Conservation (phyloP, 1,139 yeast species). For the Suhomyces coccinellae region DNA sequence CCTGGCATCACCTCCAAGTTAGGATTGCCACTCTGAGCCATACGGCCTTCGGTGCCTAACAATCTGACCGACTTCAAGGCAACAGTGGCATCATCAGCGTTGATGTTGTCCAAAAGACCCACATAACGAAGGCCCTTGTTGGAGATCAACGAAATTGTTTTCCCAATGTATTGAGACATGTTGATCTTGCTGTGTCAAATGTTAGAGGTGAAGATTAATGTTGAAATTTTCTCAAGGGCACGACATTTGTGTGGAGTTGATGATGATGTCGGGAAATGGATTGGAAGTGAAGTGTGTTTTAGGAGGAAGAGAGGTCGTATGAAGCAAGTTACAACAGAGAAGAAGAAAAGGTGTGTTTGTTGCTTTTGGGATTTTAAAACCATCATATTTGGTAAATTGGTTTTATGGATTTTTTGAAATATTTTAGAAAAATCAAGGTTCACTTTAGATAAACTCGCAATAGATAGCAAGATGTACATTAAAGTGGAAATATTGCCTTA, state of each 20-base stretch:
- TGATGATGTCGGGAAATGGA: not conserved
- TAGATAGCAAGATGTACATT: no score
- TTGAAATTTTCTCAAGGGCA: slow-evolving; percentile 1
- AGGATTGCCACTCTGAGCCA: slow-evolving; percentile 59
- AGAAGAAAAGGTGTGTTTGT: no score
- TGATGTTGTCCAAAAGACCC: slow-evolving; percentile 82
- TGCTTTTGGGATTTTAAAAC: no score
- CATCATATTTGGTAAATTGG: no score
- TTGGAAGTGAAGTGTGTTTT: no score
- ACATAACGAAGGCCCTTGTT: slow-evolving; percentile 87
- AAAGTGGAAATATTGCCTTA: no score
- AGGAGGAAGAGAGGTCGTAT: no score
- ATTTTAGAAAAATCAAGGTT: no score
- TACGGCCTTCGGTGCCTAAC: slow-evolving; percentile 92
- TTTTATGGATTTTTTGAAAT: no score
- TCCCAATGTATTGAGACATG: slow-evolving; percentile 90
- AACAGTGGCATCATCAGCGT: slow-evolving; percentile 89
- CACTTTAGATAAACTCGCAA: no score
- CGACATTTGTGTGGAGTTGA: slow-evolving; percentile 2
- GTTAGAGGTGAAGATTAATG: not conserved
- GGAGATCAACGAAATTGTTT: slow-evolving; percentile 85
- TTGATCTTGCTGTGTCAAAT: not conserved
- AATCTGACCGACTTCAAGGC: slow-evolving; percentile 80
- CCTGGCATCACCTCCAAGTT: slow-evolving; percentile 74
- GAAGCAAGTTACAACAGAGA: no score